These are phyloP conservation scores for Globisporangium carolinianum DNA, from an alignment of 352 stramenopile genomes.

Conservation along the genomic window DNA sequence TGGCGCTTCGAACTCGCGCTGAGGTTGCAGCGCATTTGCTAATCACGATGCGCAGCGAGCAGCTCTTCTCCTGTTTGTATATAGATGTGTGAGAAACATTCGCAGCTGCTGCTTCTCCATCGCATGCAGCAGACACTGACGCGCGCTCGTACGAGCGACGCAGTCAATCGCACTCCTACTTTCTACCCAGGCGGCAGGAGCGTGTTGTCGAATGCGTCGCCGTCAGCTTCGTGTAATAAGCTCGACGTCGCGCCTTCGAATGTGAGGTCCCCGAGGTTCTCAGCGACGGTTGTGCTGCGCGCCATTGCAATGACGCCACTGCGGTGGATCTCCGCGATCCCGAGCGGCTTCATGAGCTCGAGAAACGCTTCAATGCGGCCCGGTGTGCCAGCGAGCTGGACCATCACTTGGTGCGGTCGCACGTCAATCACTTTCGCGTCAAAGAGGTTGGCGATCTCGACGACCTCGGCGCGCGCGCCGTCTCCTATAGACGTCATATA, in stretches of 20 bases:
- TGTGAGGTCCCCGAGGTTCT: constrained; percentile 56
- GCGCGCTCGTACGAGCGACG: too few relatives aligned
- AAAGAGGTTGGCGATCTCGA: constrained; percentile 79
- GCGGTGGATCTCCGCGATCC: constrained; percentile 81
- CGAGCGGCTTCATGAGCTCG: constrained; percentile 73
- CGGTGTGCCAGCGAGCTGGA: constrained; percentile 71
- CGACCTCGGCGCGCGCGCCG: constrained; percentile 65
- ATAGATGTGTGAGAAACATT: too few relatives aligned
- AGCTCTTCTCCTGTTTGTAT: too few relatives aligned
- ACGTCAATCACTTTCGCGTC: constrained; percentile 85
- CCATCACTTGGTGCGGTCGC: constrained; percentile 75
- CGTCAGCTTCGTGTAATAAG: constrained; percentile 59
- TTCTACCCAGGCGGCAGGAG: constrained; percentile 60
- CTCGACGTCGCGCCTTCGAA: constrained; percentile 73
- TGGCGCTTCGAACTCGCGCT: too few relatives aligned
- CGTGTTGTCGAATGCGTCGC: constrained; percentile 58
- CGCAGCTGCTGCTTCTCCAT: too few relatives aligned
- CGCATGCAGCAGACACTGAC: neutral
- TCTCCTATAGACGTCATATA: constrained; percentile 19
- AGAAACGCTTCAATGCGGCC: constrained; percentile 78
- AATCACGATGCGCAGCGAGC: too few relatives aligned
- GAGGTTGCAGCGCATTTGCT: too few relatives aligned
- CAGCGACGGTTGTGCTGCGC: constrained; percentile 52
- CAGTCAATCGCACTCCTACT: neutral
- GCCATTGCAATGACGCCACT: constrained; percentile 84